Evolutionary conservation across 2,329 filamentous ascomycete species (phyloP).

Genomic region (Juglanconis juglandina): DNA sequence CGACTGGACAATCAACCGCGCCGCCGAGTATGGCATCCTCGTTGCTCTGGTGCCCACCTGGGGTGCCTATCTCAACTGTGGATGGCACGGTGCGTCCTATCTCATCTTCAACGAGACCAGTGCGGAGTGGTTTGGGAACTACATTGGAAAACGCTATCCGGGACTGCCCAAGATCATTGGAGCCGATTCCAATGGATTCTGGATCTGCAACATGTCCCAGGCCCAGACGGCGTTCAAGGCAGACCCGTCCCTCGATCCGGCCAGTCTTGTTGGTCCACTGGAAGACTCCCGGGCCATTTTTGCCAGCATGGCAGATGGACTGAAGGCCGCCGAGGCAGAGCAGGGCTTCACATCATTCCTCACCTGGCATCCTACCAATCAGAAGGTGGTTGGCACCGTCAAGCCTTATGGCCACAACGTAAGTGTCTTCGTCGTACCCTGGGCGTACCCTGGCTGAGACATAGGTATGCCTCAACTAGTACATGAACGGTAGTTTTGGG

Average conservation of each 20-base stretch:
- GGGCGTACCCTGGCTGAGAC: too few species aligned
- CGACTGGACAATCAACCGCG: not conserved
- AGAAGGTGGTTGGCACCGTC: not conserved
- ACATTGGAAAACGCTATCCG: not conserved
- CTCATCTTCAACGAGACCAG: not conserved
- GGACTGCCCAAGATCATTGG: slow-evolving; percentile 1
- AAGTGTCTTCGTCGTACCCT: not conserved
- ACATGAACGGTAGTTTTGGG: slow-evolving; percentile 1
- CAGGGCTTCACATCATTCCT: not conserved
- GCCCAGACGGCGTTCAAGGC: not conserved
- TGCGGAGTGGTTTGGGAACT: not conserved
- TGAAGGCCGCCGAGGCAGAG: not conserved
- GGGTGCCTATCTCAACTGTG: slow-evolving; percentile 2
- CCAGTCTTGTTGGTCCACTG: not conserved
- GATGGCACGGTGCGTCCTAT: not conserved
- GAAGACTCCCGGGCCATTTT: not conserved
- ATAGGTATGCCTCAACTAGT: not conserved
- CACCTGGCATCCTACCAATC: not conserved
- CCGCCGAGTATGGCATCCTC: not conserved
- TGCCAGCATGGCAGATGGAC: not conserved
- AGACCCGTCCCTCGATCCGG: not conserved
- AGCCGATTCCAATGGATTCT: slow-evolving; percentile 2
- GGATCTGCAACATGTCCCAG: not conserved
- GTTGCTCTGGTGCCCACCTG: not conserved
- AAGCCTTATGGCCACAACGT: slow-evolving; percentile 2